phyloP scores from a whole-genome alignment of 305 asterid genomes.

The Fraxinus floribunda region DNA sequence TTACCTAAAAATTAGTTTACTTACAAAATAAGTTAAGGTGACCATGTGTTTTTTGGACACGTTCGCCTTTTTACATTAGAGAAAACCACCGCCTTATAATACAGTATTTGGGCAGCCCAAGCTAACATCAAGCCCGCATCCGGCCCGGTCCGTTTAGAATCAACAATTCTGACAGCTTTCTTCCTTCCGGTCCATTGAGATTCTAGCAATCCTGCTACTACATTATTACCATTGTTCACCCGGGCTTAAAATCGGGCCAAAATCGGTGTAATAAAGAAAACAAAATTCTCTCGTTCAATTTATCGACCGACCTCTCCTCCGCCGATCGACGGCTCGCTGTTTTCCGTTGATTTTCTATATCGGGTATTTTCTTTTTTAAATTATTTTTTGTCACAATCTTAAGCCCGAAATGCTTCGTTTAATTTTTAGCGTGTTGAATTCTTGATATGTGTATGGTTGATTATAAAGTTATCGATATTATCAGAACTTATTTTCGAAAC shows the following conservation, averaged over 20 bases:
- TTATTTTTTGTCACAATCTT: not conserved
- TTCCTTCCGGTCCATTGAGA: not conserved
- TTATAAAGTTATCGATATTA: not conserved
- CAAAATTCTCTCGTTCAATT: constrained; percentile 26
- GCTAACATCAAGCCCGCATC: not conserved
- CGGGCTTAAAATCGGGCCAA: constrained; percentile 46
- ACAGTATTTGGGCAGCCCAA: not conserved
- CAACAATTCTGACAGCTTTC: not conserved
- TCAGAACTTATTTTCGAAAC: constrained; percentile 41
- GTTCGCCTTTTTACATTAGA: not conserved
- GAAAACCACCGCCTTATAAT: not conserved
- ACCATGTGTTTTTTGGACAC: not conserved
- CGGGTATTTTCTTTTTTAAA: constrained; percentile 25
- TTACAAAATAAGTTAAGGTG: not conserved
- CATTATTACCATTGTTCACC: constrained; percentile 23
- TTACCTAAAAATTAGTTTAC: not conserved
- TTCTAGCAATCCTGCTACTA: not conserved
- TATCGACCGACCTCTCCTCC: constrained; percentile 38
- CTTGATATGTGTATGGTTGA: not conserved
- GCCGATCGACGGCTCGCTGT: constrained; percentile 47
- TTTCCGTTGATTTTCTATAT: constrained; percentile 30
- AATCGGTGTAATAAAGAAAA: constrained; percentile 23
- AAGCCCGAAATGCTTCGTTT: not conserved
- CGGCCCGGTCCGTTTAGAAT: not conserved
- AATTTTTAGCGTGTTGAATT: not conserved